A percentile compares a stretch with the other conserved stretches of the same genome.
Evolutionary conservation across 2,329 filamentous ascomycete species (phyloP).

Genomic region (Fusarium sp.): DNA sequence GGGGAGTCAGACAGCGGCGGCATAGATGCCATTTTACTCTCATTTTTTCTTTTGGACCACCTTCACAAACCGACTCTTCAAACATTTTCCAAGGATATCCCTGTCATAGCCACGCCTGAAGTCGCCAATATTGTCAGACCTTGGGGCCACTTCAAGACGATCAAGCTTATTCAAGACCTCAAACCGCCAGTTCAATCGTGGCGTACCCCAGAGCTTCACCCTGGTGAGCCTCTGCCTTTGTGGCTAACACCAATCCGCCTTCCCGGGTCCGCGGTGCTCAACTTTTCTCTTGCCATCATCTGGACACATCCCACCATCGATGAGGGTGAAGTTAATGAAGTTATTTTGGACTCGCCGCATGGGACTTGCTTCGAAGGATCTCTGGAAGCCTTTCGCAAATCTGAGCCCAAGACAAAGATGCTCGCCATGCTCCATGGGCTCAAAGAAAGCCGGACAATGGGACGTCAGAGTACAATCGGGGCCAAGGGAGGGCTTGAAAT

Average conservation of each 20-base stretch:
- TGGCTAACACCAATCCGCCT: constrained; percentile 37
- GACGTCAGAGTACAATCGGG: constrained; percentile 14
- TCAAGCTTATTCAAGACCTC: constrained; percentile 24
- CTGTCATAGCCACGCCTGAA: constrained; percentile 30
- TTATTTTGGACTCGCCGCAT: constrained; percentile 34
- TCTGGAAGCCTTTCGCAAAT: constrained; percentile 30
- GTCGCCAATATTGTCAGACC: constrained; percentile 15
- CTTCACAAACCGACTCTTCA: constrained; percentile 31
- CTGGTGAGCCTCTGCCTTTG: constrained; percentile 31
- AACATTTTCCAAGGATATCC: constrained; percentile 29
- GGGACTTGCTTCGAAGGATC: constrained; percentile 28
- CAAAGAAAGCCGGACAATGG: constrained; percentile 30
- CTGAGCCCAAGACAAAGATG: constrained; percentile 34
- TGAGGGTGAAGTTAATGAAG: constrained; percentile 29
- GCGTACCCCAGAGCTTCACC: constrained; percentile 28
- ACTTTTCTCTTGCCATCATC: constrained; percentile 34
- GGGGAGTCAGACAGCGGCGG: not conserved
- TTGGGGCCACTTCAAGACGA: constrained; percentile 34
- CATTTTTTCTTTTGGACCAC: constrained; percentile 35
- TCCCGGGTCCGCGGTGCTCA: constrained; percentile 22
- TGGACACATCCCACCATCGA: constrained; percentile 27
- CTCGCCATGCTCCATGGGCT: constrained; percentile 39
- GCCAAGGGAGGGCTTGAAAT: constrained; percentile 31
- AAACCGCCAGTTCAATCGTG: constrained; percentile 9
- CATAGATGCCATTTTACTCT: constrained; percentile 37